phyloP scores from a whole-genome alignment of 2,329 filamentous ascomycete species.

The Monosporascus sp. region DNA sequence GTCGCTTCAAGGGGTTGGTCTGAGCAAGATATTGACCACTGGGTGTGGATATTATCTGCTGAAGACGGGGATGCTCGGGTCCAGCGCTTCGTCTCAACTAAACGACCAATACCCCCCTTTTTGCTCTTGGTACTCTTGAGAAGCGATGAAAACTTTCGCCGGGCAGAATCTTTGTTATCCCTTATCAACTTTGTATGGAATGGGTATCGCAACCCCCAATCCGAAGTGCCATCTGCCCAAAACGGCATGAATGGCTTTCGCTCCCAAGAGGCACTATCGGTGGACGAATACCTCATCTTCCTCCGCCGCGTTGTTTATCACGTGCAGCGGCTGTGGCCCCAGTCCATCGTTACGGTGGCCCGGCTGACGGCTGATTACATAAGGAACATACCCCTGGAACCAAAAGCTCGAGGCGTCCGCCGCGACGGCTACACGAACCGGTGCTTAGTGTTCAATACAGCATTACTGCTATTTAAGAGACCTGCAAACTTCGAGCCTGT shows the following conservation, averaged over 20 bases:
- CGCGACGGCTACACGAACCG: slow-evolving; percentile 20
- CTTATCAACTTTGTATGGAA: slow-evolving; percentile 30
- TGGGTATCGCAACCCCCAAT: neutral
- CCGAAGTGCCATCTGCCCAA: slow-evolving; percentile 4
- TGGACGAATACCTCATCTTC: slow-evolving; percentile 17
- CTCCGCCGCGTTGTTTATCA: slow-evolving; percentile 21
- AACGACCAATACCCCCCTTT: slow-evolving; percentile 34
- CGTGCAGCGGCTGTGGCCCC: slow-evolving; percentile 22
- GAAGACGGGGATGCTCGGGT: slow-evolving; percentile 30
- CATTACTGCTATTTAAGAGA: slow-evolving; percentile 32
- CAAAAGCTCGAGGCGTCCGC: neutral
- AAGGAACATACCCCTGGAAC: slow-evolving; percentile 13
- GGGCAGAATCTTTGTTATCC: slow-evolving; percentile 23
- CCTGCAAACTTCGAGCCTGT: slow-evolving; percentile 29
- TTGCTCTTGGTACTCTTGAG: slow-evolving; percentile 32
- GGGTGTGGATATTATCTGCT: slow-evolving; percentile 36
- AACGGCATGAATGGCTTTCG: neutral
- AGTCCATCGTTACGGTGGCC: slow-evolving; percentile 24
- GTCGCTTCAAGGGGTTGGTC: slow-evolving; percentile 28
- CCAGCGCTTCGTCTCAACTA: slow-evolving; percentile 29
- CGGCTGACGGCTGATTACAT: slow-evolving; percentile 27
- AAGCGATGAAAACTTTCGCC: slow-evolving; percentile 27
- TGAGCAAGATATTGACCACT: slow-evolving; percentile 31
- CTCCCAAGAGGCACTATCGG: slow-evolving; percentile 6
- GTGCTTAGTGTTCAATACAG: slow-evolving; percentile 36